A percentile compares a stretch with the other conserved stretches of the same genome.
Evolutionary conservation across 2,329 filamentous ascomycete genomes (phyloP).

Genomic region (Aspergillus tamarii): DNA sequence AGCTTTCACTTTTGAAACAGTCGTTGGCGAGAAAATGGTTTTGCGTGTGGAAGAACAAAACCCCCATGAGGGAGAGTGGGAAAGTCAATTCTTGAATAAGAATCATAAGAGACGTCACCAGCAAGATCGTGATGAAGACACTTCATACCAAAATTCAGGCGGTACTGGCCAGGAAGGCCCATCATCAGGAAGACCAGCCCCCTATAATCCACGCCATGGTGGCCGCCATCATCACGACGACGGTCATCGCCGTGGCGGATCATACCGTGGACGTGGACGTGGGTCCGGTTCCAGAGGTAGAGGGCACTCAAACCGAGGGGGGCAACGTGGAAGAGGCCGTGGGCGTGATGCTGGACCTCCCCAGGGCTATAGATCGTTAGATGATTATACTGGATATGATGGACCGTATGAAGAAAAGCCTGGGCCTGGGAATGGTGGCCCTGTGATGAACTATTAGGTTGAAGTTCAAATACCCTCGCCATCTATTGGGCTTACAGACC

Average conservation of each 20-base stretch:
- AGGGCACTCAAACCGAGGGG: slow-evolving; percentile 40
- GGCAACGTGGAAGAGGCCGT: slow-evolving; percentile 50
- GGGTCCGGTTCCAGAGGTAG: slow-evolving; percentile 43
- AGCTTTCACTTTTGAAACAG: slow-evolving; percentile 76
- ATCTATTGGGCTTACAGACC: background rate
- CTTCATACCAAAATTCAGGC: slow-evolving; percentile 27
- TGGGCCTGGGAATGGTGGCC: slow-evolving; percentile 30
- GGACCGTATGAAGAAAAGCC: slow-evolving; percentile 31
- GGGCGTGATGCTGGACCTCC: slow-evolving; percentile 56
- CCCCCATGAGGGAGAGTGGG: slow-evolving; percentile 63
- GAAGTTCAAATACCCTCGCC: background rate
- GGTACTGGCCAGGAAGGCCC: slow-evolving; percentile 31
- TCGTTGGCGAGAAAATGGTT: slow-evolving; percentile 83
- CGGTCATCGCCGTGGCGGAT: slow-evolving; percentile 42
- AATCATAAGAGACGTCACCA: slow-evolving; percentile 61
- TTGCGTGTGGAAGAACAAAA: slow-evolving; percentile 78
- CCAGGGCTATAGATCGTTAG: slow-evolving; percentile 66
- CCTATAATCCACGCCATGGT: slow-evolving; percentile 33
- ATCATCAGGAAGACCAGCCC: slow-evolving; percentile 26
- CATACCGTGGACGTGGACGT: slow-evolving; percentile 39
- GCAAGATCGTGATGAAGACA: slow-evolving; percentile 61
- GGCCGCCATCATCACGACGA: slow-evolving; percentile 47
- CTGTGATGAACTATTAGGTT: slow-evolving; percentile 45
- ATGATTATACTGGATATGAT: slow-evolving; percentile 55
- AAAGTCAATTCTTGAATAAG: slow-evolving; percentile 65